phyloP scores from a whole-genome alignment of 2,329 filamentous ascomycete species.

The Niveomyces coronatus region DNA sequence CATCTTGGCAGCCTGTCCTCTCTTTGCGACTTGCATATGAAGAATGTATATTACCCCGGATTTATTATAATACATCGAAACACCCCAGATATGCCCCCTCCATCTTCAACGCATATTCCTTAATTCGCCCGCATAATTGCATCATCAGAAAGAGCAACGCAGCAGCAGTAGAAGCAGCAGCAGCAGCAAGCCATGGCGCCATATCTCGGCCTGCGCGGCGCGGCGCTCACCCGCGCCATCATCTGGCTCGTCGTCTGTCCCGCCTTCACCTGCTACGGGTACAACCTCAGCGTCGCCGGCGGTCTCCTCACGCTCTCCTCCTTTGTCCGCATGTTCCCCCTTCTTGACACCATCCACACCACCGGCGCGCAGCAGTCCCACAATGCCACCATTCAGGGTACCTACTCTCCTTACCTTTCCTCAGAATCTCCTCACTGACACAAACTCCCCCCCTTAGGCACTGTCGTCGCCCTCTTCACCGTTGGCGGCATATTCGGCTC shows the following conservation, averaged over 20 bases:
- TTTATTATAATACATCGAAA: too few species aligned
- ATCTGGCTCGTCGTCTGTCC: slow-evolving; percentile 32
- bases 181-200: slow-evolving; percentile 10
- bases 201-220: slow-evolving; percentile 27
- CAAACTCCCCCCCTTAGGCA: too few species aligned
- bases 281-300: slow-evolving; percentile 61
- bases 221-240: slow-evolving; percentile 25
- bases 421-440: too few species aligned
- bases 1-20: too few species aligned
- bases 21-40: too few species aligned
- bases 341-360: slow-evolving; percentile 41
- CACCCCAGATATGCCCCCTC: too few species aligned
- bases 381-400: slow-evolving; percentile 35
- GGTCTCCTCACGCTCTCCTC: slow-evolving; percentile 54
- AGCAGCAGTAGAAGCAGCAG: too few species aligned
- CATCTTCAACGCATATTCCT: too few species aligned
- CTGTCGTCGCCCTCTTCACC: slow-evolving; percentile 41
- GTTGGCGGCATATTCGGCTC: slow-evolving; percentile 49
- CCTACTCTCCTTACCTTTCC: neutral
- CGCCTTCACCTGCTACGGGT: slow-evolving; percentile 36
- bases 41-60: too few species aligned
- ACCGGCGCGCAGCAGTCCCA: slow-evolving; percentile 21
- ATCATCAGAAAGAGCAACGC: too few species aligned
- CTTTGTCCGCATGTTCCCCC: slow-evolving; percentile 43
- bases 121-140: too few species aligned